These are phyloP conservation scores for Beauveria pseudobassiana DNA, from an alignment of 2,329 filamentous ascomycete species.

Conservation along the genomic window DNA sequence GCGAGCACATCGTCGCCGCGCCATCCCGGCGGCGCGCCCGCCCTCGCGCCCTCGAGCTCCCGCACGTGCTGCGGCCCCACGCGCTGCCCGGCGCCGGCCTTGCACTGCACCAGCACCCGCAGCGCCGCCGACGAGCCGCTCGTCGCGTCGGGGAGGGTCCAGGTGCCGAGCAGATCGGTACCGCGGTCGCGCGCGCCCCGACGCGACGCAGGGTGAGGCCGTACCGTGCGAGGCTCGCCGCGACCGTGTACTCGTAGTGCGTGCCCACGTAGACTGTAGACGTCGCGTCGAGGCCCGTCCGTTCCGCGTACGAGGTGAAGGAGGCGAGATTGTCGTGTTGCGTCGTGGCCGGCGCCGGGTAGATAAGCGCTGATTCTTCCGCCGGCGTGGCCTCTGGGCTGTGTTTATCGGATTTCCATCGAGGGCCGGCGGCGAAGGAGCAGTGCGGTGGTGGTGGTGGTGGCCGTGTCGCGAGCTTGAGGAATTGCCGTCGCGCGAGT, in stretches of 20 bases:
- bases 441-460: neutral
- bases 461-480: neutral
- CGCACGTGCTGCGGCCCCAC: slow-evolving; percentile 54
- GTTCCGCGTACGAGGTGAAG: slow-evolving; percentile 57
- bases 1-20: slow-evolving; percentile 53
- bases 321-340: slow-evolving; percentile 57
- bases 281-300: slow-evolving; percentile 43
- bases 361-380: slow-evolving; percentile 21
- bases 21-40: slow-evolving; percentile 67
- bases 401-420: neutral
- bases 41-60: slow-evolving; percentile 75
- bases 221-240: slow-evolving; percentile 45
- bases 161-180: slow-evolving; percentile 67
- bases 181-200: slow-evolving; percentile 62
- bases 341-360: slow-evolving; percentile 37
- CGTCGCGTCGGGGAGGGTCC: slow-evolving; percentile 46
- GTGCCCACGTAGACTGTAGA: slow-evolving; percentile 64
- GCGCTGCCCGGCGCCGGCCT: slow-evolving; percentile 44
- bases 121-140: slow-evolving; percentile 17
- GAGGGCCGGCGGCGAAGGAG: neutral
- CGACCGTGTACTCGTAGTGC: slow-evolving; percentile 67
- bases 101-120: slow-evolving; percentile 58
- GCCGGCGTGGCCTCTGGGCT: neutral
- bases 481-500: neutral
- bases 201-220: slow-evolving; percentile 59